These are phyloP conservation scores for Chaetoscypha palmicola DNA, from an alignment of 2,329 filamentous ascomycete species.

Conservation along the genomic window DNA sequence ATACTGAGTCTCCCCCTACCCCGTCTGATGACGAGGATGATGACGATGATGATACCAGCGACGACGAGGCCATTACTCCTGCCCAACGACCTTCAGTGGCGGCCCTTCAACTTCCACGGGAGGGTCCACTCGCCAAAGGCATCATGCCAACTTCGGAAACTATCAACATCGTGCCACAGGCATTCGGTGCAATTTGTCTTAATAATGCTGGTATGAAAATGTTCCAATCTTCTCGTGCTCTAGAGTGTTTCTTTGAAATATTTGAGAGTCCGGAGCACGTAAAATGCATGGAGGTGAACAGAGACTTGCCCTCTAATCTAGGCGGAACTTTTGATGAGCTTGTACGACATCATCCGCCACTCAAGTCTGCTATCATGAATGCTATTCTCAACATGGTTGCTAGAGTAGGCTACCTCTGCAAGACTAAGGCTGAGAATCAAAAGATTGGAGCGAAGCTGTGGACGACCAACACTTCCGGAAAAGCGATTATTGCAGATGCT, in stretches of 20 bases:
- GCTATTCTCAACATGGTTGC: constrained; percentile 86
- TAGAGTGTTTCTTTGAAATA: constrained; percentile 89
- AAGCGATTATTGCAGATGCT: constrained; percentile 48
- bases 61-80: constrained; percentile 37
- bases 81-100: constrained; percentile 48
- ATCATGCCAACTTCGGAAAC: constrained; percentile 86
- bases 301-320: constrained; percentile 63
- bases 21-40: constrained; percentile 21
- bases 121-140: constrained; percentile 51
- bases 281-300: constrained; percentile 70
- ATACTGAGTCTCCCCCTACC: constrained; percentile 24
- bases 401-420: constrained; percentile 68
- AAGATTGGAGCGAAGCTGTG: constrained; percentile 77
- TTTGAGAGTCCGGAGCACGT: constrained; percentile 91
- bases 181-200: constrained; percentile 88
- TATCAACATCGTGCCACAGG: constrained; percentile 77
- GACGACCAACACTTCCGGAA: constrained; percentile 51
- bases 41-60: constrained; percentile 35
- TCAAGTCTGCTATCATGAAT: constrained; percentile 74
- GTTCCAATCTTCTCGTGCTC: constrained; percentile 73
- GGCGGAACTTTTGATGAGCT: constrained; percentile 90
- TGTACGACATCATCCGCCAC: constrained; percentile 79
- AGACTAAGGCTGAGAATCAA: constrained; percentile 57
- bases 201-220: constrained; percentile 82
- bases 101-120: constrained; percentile 39